Conservation (phyloP, 805 yeast species). For the Candida dendrica region DNA sequence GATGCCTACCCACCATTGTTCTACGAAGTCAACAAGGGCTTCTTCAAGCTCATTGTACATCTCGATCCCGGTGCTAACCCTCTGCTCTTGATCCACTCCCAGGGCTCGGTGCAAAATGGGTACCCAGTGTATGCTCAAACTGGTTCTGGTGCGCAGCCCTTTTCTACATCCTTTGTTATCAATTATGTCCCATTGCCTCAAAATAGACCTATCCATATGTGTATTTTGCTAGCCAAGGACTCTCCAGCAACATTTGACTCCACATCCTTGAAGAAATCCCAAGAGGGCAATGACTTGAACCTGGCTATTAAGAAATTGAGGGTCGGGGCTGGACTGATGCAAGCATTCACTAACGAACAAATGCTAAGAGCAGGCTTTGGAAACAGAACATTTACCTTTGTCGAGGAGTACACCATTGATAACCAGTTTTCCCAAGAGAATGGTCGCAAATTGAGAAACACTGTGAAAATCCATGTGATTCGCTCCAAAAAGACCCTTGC, state of each 20-base stretch:
- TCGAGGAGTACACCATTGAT: constrained; percentile 52
- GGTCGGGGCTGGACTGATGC: constrained; percentile 82
- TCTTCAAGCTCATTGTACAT: constrained; percentile 70
- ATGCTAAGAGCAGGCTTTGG: constrained; percentile 78
- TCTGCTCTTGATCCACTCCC: constrained; percentile 42
- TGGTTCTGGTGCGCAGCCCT: constrained; percentile 3
- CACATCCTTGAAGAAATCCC: constrained; percentile 38
- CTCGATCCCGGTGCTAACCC: constrained; percentile 63
- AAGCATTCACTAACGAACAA: constrained; percentile 86
- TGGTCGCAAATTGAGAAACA: constrained; percentile 34
- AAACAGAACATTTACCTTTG: constrained; percentile 66
- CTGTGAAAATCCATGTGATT: constrained; percentile 74
- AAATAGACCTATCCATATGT: constrained; percentile 76
- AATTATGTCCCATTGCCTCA: constrained; percentile 49
- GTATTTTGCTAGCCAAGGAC: constrained; percentile 69
- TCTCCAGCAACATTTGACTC: constrained; percentile 67
- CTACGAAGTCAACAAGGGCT: constrained; percentile 61
- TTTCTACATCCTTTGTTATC: constrained; percentile 24
- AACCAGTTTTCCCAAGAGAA: constrained; percentile 43
- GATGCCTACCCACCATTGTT: constrained; percentile 51
- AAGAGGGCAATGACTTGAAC: constrained; percentile 62
- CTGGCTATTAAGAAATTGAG: constrained; percentile 68
- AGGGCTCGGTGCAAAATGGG: constrained; percentile 30
- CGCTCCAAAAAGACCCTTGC: constrained; percentile 58
- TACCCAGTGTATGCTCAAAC: constrained; percentile 10